These are phyloP conservation scores for Nannochloris sp. DNA, from an alignment of 139 green algal species.

Conservation along the genomic window DNA sequence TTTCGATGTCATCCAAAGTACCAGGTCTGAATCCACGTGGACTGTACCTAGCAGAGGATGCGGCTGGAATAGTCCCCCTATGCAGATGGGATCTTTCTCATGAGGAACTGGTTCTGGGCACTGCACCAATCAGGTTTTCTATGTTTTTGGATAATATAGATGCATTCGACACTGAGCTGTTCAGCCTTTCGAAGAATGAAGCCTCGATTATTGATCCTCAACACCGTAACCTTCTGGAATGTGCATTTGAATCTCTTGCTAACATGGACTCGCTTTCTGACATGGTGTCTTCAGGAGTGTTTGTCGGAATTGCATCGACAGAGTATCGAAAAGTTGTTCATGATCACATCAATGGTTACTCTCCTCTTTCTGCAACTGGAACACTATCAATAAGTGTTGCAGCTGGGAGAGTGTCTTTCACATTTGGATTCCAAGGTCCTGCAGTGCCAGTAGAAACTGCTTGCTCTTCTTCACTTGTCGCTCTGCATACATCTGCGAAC, in stretches of 20 bases:
- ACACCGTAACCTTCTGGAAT: constrained; percentile 74
- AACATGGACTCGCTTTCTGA: neutral
- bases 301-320: constrained; percentile 12
- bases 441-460: constrained; percentile 41
- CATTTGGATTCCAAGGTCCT: constrained; percentile 41
- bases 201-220: constrained; percentile 76
- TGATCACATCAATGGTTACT: constrained; percentile 26
- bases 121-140: constrained; percentile 33
- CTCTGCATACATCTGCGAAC: constrained; percentile 17
- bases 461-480: constrained; percentile 53
- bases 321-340: constrained; percentile 12
- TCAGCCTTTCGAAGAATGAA: constrained; percentile 58
- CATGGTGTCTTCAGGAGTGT: constrained; percentile 1
- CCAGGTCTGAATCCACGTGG: no score
- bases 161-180: constrained; percentile 59
- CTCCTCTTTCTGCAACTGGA: constrained; percentile 66
- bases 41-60: constrained; percentile 4
- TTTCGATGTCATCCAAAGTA: no score
- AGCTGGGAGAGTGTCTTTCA: constrained; percentile 51
- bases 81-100: constrained; percentile 23
- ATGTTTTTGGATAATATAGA: constrained; percentile 37
- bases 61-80: constrained; percentile 17
- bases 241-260: constrained; percentile 20
- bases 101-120: constrained; percentile 14
- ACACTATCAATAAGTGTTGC: constrained; percentile 52